Evolutionary conservation across 768 basidiomycete species (phyloP), one percentile per base, ranked within the genome.

Genomic region (Leucocoprinus sp.): DNA sequence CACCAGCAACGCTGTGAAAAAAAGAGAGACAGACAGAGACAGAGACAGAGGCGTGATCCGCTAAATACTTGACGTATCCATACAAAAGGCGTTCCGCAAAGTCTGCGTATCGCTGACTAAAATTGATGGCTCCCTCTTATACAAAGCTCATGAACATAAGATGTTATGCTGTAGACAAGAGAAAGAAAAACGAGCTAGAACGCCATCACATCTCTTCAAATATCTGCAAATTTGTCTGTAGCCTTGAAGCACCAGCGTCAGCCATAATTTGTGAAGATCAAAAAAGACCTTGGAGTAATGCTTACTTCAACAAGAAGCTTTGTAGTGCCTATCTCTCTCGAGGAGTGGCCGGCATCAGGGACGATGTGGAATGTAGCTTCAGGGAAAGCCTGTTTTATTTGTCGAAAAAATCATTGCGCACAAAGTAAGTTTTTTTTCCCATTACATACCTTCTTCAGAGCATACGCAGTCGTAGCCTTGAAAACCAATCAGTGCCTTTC

Each of bases 271-370:
- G 23, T 12, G 11, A 17, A 33, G 37, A 7, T 8, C 12, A 26
- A 17, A 40, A 23, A 37, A 7, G 27, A 3, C n/a, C n/a, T n/a
- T n/a, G n/a, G n/a, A n/a, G n/a, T n/a, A n/a, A n/a, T n/a, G 43
- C 70, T 23, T 42, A 80, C 89, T 70, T 89, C 74, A 12, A 88
- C 75, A 31, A 95, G 69, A 43, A 83, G 61, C 60, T 79, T 78
- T 21, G 78, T 66, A 8, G 67, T 93, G 2, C 82, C 83, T 1
- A 66, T 57, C 63, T 95, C 93, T 35, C 81, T 76, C 9, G 86
- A 73, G 23, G 85, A 89, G 60, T 96, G 93, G 0, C 92, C 92
- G 2, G 92, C 91, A 60, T 89, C 85, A 12, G 85, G 80, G 9
- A 92, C 82, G 40, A 92, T 75, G 49, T 78, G 69, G 4, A 93